Conservation (phyloP, 2,329 filamentous ascomycete species). For the Alternaria triticimaculans region DNA sequence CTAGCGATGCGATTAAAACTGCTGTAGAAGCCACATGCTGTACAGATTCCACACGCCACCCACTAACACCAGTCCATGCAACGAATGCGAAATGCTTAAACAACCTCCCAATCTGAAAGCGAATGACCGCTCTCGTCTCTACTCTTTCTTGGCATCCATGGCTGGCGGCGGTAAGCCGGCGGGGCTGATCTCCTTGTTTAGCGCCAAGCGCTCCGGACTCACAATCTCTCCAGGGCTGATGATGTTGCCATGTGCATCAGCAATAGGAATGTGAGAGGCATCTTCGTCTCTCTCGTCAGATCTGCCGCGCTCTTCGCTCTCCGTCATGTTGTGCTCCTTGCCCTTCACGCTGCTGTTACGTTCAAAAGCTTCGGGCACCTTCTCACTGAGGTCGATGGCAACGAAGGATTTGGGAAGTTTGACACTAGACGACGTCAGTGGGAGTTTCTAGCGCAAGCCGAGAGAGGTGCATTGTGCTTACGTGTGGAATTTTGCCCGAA, state of each 20-base stretch:
- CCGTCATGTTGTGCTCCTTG: constrained; percentile 27
- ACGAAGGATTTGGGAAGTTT: constrained; percentile 60
- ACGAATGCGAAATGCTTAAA: neutral
- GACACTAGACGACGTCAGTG: constrained; percentile 42
- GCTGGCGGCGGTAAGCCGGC: constrained; percentile 14
- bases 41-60: neutral
- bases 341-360: constrained; percentile 21
- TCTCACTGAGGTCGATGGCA: constrained; percentile 58
- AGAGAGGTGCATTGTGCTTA: constrained; percentile 56
- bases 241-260: constrained; percentile 6
- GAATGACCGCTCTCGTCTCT: neutral
- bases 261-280: constrained; percentile 10
- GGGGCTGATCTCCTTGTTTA: constrained; percentile 10
- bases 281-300: constrained; percentile 24
- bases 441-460: neutral
- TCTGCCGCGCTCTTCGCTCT: constrained; percentile 24
- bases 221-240: neutral
- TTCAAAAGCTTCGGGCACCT: constrained; percentile 55
- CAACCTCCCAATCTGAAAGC: neutral
- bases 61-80: neutral
- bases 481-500: constrained; percentile 95
- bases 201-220: neutral
- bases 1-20: neutral
- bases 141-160: constrained; percentile 12
- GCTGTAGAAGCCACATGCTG: neutral